These are phyloP conservation scores for Phlyctochytrium planicorne DNA, from an alignment of 192 early-diverging fungal genomes.

Conservation along the genomic window DNA sequence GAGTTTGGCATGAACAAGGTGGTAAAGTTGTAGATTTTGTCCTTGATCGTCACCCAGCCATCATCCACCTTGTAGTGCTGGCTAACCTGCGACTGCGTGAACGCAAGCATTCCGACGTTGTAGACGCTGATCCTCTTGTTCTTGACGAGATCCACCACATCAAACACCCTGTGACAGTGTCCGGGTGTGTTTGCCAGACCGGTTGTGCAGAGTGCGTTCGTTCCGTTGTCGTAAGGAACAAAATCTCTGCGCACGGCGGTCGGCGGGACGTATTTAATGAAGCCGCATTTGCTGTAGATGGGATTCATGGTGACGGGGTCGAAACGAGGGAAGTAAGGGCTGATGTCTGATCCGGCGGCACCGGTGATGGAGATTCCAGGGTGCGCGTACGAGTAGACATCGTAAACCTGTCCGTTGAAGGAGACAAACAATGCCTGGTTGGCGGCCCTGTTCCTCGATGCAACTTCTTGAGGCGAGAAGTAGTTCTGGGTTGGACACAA, in stretches of 20 bases:
- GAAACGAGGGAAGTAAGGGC: slow-evolving; percentile 35
- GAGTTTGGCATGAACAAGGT: slow-evolving; percentile 36
- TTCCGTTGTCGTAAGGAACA: neutral
- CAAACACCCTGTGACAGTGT: slow-evolving; percentile 37
- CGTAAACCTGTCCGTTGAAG: slow-evolving; percentile 51
- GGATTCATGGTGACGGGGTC: slow-evolving; percentile 22
- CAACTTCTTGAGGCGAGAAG: slow-evolving; percentile 32
- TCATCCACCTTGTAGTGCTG: slow-evolving; percentile 52
- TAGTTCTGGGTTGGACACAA: slow-evolving; percentile 43
- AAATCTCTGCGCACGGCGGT: neutral
- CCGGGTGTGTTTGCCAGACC: slow-evolving; percentile 13
- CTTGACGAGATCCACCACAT: slow-evolving; percentile 25
- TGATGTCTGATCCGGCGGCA: slow-evolving; percentile 37
- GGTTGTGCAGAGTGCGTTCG: neutral
- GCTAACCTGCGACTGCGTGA: slow-evolving; percentile 51
- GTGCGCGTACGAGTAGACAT: slow-evolving; percentile 34
- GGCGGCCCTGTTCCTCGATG: slow-evolving; percentile 16
- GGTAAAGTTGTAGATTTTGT: slow-evolving; percentile 79
- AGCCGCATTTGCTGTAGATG: slow-evolving; percentile 11
- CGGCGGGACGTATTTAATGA: slow-evolving; percentile 8
- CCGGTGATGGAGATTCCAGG: slow-evolving; percentile 26
- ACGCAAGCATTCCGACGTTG: slow-evolving; percentile 37
- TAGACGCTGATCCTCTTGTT: slow-evolving; percentile 29
- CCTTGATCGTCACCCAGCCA: slow-evolving; percentile 69
- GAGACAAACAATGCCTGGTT: slow-evolving; percentile 25